Evolutionary conservation across 2,329 filamentous ascomycete genomes (phyloP), one percentile per base, ranked within the genome.

Genomic region (Colletotrichum siamense): DNA sequence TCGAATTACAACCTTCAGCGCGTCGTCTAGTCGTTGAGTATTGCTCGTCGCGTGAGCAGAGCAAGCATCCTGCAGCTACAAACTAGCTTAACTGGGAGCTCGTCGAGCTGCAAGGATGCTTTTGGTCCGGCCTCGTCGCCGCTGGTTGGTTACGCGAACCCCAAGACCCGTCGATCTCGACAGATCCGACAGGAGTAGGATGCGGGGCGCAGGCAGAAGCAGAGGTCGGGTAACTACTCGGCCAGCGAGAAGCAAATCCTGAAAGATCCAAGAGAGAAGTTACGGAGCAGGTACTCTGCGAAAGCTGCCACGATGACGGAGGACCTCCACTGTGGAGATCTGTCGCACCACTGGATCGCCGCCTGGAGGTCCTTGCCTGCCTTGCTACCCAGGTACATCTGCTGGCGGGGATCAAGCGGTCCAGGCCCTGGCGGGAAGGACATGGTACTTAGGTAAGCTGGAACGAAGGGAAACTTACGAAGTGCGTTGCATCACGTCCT

Each of bases 281-380:
- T 22, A 62, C 49, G 28, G 22, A 28, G 15, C 24, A 30, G 34
- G 28, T 61, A 26, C 64, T 39, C 26, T 49, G 71, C 62, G 39
- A 64, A 36, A 39, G 36, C 57, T 39, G 32, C 57, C 24, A 59
- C 63, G 55, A 74, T 71, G 67, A 55, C 71, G 66, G 59, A 70
- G 59, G 30, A 26, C 9, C 59, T 74, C 71, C 71, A 74, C 66
- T 64, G 39, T 36, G 55, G 71, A 73, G 32, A 55, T 69, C 18
- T 69, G 65, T 73, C 65, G 28, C 30, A 34, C 26, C n/a, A 64
- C 28, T 59, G 62, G 44, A 44, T 22, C 55, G 18, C 30, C 39
- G 39, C 39, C 39, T 49, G 39, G 39, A 49, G 39, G 39, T 49
- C 39, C 39, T 44, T 44, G 39, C 39, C 39, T n/a, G 16, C 39